Percentiles rank a stretch among this genome's conserved stretches.
Evolutionary conservation across 1,284 basidiomycete species (phyloP).

Genomic region (Amylostereum chailletii): DNA sequence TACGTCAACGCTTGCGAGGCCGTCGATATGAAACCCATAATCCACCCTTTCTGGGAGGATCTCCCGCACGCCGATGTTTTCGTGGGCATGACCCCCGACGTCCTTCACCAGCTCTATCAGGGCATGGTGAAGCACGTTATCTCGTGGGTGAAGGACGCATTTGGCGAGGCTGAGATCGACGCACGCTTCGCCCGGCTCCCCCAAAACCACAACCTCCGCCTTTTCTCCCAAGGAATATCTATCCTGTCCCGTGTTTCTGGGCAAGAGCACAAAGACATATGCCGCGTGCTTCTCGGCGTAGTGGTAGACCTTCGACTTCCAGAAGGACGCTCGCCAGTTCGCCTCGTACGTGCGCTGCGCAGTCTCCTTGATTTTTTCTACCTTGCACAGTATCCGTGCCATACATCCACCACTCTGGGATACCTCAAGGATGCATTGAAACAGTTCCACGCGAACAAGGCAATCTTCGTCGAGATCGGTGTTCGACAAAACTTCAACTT

Average conservation of each 20-base stretch:
- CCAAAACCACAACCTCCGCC: neutral
- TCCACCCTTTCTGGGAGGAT: slow-evolving; percentile 23
- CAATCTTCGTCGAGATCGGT: slow-evolving; percentile 12
- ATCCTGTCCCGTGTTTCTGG: slow-evolving; percentile 7
- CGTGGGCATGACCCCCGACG: slow-evolving; percentile 23
- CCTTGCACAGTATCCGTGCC: slow-evolving; percentile 5
- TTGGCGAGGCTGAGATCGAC: neutral
- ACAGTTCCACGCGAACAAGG: slow-evolving; percentile 19
- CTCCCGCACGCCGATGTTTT: slow-evolving; percentile 22
- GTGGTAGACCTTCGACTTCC: neutral
- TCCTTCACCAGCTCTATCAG: slow-evolving; percentile 27
- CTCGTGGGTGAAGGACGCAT: slow-evolving; percentile 3
- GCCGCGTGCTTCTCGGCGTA: neutral
- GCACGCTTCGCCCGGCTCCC: neutral
- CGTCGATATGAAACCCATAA: slow-evolving; percentile 5
- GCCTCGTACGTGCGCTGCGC: slow-evolving; percentile 1
- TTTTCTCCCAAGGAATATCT: slow-evolving; percentile 18
- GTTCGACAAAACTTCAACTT: slow-evolving; percentile 6
- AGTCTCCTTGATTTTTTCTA: slow-evolving; percentile 8
- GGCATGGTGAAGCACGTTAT: slow-evolving; percentile 9
- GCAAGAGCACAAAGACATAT: slow-evolving; percentile 12
- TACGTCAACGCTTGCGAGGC: neutral
- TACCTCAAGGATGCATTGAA: slow-evolving; percentile 8
- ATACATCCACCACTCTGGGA: slow-evolving; percentile 9
- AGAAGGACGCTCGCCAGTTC: neutral